Evolutionary conservation across 2,329 filamentous ascomycete species (phyloP).

Genomic region (Cylindrodendrum hubeiense): DNA sequence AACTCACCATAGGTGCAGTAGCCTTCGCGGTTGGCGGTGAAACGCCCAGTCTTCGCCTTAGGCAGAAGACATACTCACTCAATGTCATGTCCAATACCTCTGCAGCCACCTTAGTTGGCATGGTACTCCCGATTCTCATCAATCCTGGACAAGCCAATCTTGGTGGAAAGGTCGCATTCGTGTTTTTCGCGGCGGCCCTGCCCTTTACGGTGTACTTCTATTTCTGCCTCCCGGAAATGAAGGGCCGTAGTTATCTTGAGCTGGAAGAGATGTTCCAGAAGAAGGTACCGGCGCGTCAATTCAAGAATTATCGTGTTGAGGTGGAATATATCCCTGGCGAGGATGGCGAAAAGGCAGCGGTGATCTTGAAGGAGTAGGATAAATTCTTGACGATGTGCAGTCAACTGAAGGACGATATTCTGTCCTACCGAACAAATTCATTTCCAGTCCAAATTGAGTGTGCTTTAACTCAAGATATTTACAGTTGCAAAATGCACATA

Average conservation of each 20-base stretch:
- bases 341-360: conserved; percentile 3
- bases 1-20: conserved; percentile 9
- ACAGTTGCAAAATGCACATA: no score
- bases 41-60: conserved; percentile 1
- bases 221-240: conserved; percentile 17
- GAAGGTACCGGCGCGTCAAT: conserved; percentile 7
- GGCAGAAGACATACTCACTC: conserved; percentile 18
- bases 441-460: neutral
- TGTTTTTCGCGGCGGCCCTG: conserved; percentile 7
- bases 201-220: conserved; percentile 4
- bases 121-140: conserved; percentile 16
- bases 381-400: neutral
- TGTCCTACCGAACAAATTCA: neutral
- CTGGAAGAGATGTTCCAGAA: conserved; percentile 20
- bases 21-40: conserved; percentile 13
- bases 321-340: neutral
- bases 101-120: conserved; percentile 1
- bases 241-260: conserved; percentile 10
- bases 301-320: conserved; percentile 1
- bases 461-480: neutral
- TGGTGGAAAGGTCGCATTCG: conserved; percentile 12
- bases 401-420: neutral
- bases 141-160: conserved; percentile 13
- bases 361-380: conserved; percentile 12
- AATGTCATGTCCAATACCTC: conserved; percentile 16